Evolutionary conservation across 768 basidiomycete species (phyloP), one percentile per base, ranked within the genome.

Genomic region (Ephemerocybe angulata): DNA sequence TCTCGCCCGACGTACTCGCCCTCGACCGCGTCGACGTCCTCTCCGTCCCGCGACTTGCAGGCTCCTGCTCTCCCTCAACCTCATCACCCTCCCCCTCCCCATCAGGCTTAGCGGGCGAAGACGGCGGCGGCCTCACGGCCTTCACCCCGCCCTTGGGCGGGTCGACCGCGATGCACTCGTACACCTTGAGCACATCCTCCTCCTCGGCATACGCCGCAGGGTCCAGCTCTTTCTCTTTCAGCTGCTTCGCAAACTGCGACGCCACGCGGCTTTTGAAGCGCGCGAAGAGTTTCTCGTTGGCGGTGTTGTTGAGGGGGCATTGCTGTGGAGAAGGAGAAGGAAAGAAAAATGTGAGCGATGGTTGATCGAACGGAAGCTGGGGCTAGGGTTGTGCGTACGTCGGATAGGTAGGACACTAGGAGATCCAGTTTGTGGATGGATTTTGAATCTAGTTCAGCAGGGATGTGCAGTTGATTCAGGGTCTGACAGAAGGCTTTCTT

Each of bases 401-500:
- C 71, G 58, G 80, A 70, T 43, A 86, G 72, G 63, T 81, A 71
- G n/a, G 67, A 65, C 27, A 85, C 63, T 12, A 85, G 65, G 10
- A 82, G 68, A 27, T 78, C 67, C 1, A 85, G 58, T 52, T 76
- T 77, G 51, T 80, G 72, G 50, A 84, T 65, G 17, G 74, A 68
- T 29, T 68, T 66, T 5, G 62, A 44, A 52, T 73, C 70, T 19
- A 76, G 55, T 2, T 68, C 70, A 1, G 67, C 71, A 3, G 75
- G 76, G 35, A 86, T 67, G 51, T 82, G 74, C 1, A 90, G 73
- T 58, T 89, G 84, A 13, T 73, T 73, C 17, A 92, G 72, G 24
- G 85, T 74, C 43, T 86, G 85, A 54, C 82, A 84, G 7, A 90
- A 65, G 1, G 77, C 71, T 62, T 88, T 89, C 59, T 83, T 78